phyloP scores from a whole-genome alignment of 441 rosid species.

The Adansonia grandidieri region DNA sequence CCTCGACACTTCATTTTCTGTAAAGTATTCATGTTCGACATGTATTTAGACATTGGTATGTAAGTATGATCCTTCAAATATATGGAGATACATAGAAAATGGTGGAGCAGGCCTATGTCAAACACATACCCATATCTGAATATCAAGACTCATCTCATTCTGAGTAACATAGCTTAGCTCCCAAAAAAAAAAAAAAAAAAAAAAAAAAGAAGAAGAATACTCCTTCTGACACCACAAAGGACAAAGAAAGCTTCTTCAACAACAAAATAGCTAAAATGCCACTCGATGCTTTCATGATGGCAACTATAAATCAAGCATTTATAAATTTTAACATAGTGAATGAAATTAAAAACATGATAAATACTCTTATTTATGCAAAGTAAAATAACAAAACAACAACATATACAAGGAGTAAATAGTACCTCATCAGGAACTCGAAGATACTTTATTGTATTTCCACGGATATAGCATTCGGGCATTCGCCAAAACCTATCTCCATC shows the following conservation, averaged over 20 bases:
- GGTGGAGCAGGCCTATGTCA: too few species aligned
- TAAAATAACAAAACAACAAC: not conserved
- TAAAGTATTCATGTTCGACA: too few species aligned
- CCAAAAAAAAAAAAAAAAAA: not conserved
- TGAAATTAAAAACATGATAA: not conserved
- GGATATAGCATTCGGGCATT: conserved; percentile 97
- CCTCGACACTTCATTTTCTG: too few species aligned
- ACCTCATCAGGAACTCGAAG: conserved; percentile 98
- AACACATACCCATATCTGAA: too few species aligned
- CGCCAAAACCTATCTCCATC: conserved; percentile 99
- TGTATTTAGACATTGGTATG: too few species aligned
- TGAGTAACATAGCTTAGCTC: not conserved
- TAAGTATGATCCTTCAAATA: too few species aligned
- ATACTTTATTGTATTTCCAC: conserved; percentile 94
- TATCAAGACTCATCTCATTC: too few species aligned
- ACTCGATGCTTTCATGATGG: not conserved
- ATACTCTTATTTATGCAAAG: not conserved
- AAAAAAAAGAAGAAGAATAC: not conserved
- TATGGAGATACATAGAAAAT: too few species aligned
- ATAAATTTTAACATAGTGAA: not conserved
- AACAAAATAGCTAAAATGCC: not conserved
- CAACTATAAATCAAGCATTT: not conserved
- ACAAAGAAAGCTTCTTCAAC: not conserved
- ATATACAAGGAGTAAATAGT: conserved; percentile 4
- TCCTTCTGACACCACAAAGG: not conserved